A percentile compares a stretch with the other conserved stretches of the same genome.
These are phyloP conservation scores for Fomitiporia mediterranea DNA, from an alignment of 1,284 basidiomycete genomes.

Conservation along the genomic window DNA sequence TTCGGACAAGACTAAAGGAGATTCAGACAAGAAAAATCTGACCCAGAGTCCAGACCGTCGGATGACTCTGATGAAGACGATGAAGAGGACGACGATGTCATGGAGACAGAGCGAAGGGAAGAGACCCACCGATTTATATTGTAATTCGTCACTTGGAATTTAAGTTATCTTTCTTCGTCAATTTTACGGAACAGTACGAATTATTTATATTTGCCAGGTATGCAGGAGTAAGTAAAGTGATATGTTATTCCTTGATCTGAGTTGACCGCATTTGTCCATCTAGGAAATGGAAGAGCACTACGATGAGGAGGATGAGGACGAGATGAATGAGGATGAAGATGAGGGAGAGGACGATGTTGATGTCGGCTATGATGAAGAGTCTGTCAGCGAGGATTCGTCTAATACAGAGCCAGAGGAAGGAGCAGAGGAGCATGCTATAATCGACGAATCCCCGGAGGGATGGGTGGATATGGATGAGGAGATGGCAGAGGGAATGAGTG, in stretches of 20 bases:
- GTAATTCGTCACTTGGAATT: constrained; percentile 97
- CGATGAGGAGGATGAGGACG: constrained; percentile 64
- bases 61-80: constrained; percentile 46
- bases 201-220: constrained; percentile 42
- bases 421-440: constrained; percentile 36
- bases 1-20: constrained; percentile 66
- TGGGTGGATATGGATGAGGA: constrained; percentile 57
- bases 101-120: constrained; percentile 47
- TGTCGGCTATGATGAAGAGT: constrained; percentile 81
- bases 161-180: constrained; percentile 36
- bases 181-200: neutral
- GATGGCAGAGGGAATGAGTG: constrained; percentile 54
- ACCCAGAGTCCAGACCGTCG: constrained; percentile 53
- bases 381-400: constrained; percentile 74
- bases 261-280: constrained; percentile 10
- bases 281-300: constrained; percentile 84
- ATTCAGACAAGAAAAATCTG: constrained; percentile 46
- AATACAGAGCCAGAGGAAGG: constrained; percentile 67
- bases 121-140: constrained; percentile 93
- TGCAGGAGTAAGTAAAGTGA: constrained; percentile 64
- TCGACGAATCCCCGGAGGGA: constrained; percentile 18
- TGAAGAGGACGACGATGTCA: constrained; percentile 52
- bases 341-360: constrained; percentile 83
- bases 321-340: constrained; percentile 75
- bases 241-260: constrained; percentile 14